Evolutionary conservation across 2,329 filamentous ascomycete genomes (phyloP), one percentile per base, ranked within the genome.

Genomic region (Coniochaeta sp.): DNA sequence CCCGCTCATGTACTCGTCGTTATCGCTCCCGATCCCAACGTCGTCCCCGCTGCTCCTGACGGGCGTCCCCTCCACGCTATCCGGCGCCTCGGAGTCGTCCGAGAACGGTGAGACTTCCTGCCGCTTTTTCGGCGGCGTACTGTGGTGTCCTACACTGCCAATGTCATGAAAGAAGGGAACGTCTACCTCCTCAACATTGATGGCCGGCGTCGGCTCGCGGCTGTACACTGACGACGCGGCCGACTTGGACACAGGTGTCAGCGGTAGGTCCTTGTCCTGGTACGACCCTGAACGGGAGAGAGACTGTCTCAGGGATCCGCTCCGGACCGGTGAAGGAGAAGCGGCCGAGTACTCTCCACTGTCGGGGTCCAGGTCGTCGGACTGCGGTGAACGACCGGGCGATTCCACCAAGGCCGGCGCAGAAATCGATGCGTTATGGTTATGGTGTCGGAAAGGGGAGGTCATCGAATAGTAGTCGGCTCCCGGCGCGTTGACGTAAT

Each of bases 351-450:
- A 44, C 22, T 40, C 55, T 17, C 7, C 26, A 17, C 34, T 32
- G 36, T 56, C 54, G 7, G 17, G 30, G 12, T 36, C 30, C 9
- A 56, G n/a, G 28, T 56, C 54, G 26, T 56, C 54, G 10, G 47
- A 52, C 30, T 26, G 30, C n/a, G 34, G 54, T 9, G 28, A 38
- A 32, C 54, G 54, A 6, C 10, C 14, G 24, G 54, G 54, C 6
- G 54, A 56, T 38, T 56, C 54, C 30, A 56, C 54, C 54, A 44
- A 36, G 24, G 55, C 34, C 22, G 55, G 38, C 26, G 55, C 55
- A 44, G 34, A 40, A 16, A 44, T 32, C 36, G 38, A 44, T 28
- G 34, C 55, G 19, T 44, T 40, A 14, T 61, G 56, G 2, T 60
- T 56, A n/a, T 58, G 55, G 4, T 47, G 52, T 10, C 57, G 57